Evolutionary conservation across 345 rosid genomes (phyloP), one percentile per base, ranked within the genome.

Genomic region (Populus alba): DNA sequence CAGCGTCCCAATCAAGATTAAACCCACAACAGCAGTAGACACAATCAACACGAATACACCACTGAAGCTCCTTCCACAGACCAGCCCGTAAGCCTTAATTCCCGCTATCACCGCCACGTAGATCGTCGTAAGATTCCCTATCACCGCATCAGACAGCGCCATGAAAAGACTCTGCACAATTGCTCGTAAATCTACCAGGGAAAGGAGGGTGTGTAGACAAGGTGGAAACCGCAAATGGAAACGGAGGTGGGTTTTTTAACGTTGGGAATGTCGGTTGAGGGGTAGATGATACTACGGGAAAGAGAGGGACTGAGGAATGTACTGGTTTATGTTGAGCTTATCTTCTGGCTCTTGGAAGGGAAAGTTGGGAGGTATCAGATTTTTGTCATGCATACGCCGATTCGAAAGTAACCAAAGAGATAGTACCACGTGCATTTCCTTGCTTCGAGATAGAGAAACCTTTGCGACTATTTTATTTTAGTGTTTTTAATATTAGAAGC

Each of bases 121-220:
- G 88, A 95, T 88, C 89, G 92, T 87, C 83, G 92, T 92, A 75
- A 93, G 84, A 81, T 93, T 95, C 65, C 91, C 92, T 33, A 83
- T 88, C 84, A 95, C 96, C 73, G 89, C 89, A 83, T 95, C 99
- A 25, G 93, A 95, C 66, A 92, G 78, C 76, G 97, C 92, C 99
- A 92, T 95, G 53, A 39, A 22, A 20, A 10, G 17, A 47, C 15
- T 1, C 71, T 7, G 3, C 17, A 7, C 39, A 33, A 1, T 31
- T 43, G 43, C 37, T 47, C 22, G 43, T 43, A 1, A 70, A 18
- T 67, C 41, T 31, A 16, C 0, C 12, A 7, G 9, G 23, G 25
- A 3, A 62, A 49, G 55, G 10, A 1, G 15, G 45, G 7, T 7
- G 71, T 31, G 3, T 57, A 25, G 33, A 22, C 2, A 31, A 43